Evolutionary conservation across 345 rosid genomes (phyloP).

Genomic region (Combretum micranthum): DNA sequence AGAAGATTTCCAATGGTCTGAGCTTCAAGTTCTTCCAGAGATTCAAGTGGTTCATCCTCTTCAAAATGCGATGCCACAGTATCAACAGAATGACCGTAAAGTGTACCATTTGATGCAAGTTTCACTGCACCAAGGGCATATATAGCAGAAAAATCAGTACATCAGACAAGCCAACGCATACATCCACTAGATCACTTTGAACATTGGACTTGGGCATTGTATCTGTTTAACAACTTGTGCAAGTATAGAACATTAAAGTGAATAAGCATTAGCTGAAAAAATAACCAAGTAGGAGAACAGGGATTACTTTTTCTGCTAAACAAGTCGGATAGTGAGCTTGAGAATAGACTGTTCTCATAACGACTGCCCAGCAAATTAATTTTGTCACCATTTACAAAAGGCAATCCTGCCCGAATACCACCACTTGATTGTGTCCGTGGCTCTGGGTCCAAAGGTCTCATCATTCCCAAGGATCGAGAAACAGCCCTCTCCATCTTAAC

Average conservation of each 20-base stretch:
- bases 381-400: constrained; percentile 24
- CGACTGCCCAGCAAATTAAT: constrained; percentile 33
- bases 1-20: constrained; percentile 68
- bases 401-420: constrained; percentile 22
- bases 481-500: constrained; percentile 27
- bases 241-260: neutral
- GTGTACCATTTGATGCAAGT: constrained; percentile 25
- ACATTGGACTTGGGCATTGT: too few species aligned
- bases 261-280: constrained; percentile 8
- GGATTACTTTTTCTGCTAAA: constrained; percentile 62
- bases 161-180: too few species aligned
- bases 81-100: constrained; percentile 33
- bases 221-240: neutral
- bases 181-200: too few species aligned
- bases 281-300: constrained; percentile 3
- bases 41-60: constrained; percentile 42
- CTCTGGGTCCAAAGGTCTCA: constrained; percentile 31
- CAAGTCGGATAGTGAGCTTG: constrained; percentile 82
- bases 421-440: constrained; percentile 38
- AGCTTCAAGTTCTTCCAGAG: constrained; percentile 56
- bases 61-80: constrained; percentile 30
- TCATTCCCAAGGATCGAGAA: constrained; percentile 22
- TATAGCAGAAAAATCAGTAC: neutral
- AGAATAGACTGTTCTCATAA: constrained; percentile 85
- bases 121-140: constrained; percentile 37